Base-by-base conservation (phyloP, 164 flowering plant genomes). In the Vitis cinerea region DNA sequence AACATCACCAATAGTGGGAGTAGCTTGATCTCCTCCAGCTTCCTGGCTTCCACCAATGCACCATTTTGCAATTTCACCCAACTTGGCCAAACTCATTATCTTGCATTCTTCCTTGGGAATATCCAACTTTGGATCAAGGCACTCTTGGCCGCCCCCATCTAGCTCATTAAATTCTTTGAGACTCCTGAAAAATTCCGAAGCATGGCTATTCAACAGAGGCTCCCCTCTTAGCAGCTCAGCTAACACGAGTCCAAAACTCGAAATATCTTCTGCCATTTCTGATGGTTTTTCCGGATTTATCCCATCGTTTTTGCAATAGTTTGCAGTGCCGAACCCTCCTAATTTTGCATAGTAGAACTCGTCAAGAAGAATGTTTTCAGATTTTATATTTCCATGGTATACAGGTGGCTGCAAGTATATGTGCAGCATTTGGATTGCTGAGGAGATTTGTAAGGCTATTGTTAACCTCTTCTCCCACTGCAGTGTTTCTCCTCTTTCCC, bases 61-160 rank as follows among this genome's bases (percentile, higher is more conserved):
- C 75, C 81, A 74, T 60, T 68, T 71, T 59, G 78, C 75, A 59
- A 74, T 68, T 9, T 74, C 81, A 48, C 78, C 65, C 44, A 71
- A 68, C 69, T 78, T 74, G 63, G 65, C 67, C 78, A 74, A 54
- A 44, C 69, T 65, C 70, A 73, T 62, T 49, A 64, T 63, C 63
- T 71, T 78, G 63, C 64, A 9, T 16, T 77, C 59, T 3, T 73
- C 80, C 9, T 44, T 29, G 10, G 77, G 77, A 52, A 66, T 13
- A 61, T 57, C 69, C 71, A 77, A 52, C 60, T 74, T 65, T 37
- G 67, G 50, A 66, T 77, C 77, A 66, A 77, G 79, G 30, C 56
- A 30, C 15, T 59, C 63, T 2, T 60, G 66, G n/a, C 16, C 53
- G 13, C 67, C 64, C 12, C 68, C 44, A 49, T 23, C 27, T 23